Base-by-base conservation (phyloP, 2,329 filamentous ascomycete genomes). In the Pestalotiopsis sp. region DNA sequence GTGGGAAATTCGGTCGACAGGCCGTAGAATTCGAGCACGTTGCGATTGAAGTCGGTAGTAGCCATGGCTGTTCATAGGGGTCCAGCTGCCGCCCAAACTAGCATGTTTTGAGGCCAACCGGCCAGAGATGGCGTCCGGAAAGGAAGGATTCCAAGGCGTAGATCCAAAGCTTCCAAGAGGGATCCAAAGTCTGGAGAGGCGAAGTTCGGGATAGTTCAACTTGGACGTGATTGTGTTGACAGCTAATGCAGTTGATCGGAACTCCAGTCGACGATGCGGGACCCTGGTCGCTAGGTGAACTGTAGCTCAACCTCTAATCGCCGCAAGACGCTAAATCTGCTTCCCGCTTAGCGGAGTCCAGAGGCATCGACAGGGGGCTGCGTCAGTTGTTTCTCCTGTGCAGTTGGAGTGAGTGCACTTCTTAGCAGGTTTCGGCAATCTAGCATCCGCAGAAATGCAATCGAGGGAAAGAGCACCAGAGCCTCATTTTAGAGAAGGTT, bases 21-120 rank as follows among this genome's bases (percentile, higher is more conserved):
- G 79, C 94, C 93, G 83, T 98, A 98, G 82, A 97, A 94, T 74
- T 94, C 94, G 75, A 96, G 89, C 67, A 98, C 89, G 60, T 88
- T 90, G 70, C 91, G 86, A 76, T 96, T 92, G 75, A 91, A 88
- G 76, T 96, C 93, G 71, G 90, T 87, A 91, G 88, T 88, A 72
- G 69, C 69, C 69, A 70, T 80, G 73, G 65, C 67, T 64, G 45
- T 23, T 62, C n/a, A 62, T 31, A 31, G 49, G 41, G 27, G 31
- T 45, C 17, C 31, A 49, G 23, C 6, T n/a, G 27, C 49, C 27
- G 13, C 59, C 25, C 14, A 36, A 62, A 41, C 31, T 62, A 62
- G 27, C 59, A 62, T 62, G 17, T 62, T 52, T 52, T 62, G 27
- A 62, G 27, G 25, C 36, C n/a, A 20, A 39, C 13, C 12, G 27